Base-by-base conservation (phyloP, 805 yeast genomes). In the Middelhovenomyces tepae region DNA sequence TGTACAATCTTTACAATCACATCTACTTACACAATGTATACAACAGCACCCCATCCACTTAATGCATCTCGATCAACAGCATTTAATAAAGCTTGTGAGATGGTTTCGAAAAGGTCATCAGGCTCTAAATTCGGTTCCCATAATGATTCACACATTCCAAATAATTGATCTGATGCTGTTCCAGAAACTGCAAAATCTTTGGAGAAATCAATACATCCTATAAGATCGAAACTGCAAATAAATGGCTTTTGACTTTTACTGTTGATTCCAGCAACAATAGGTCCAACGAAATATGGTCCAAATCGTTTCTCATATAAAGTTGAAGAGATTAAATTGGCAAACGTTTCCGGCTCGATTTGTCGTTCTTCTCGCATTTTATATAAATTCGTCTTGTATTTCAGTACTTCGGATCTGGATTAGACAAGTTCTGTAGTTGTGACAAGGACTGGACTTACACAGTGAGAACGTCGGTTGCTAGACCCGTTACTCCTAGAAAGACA, bases 31-130 rank as follows among this genome's bases (percentile, higher is more conserved):
- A 91, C 74, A 35, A 91, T 65, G 60, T 89, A 89, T 16, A 91
- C 97, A 11, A 84, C 81, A 6, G 94, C 95, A 51, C 98, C 98
- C 95, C 96, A 91, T 45, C 99, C 99, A 19, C 94, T 78, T 38
- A 91, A 68, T 4, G 96, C 94, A 60, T 91, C 98, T 68, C 98
- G 81, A 60, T 91, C 98, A 22, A 82, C 93, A 13, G 95, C 97
- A 56, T 82, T 85, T 65, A 91, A 65, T 39, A 91, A 65, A 1
- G 96, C 89, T 61, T 91, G 98, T 47, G 93, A 77, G 45, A 86
- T 81, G 25, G 97, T 89, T 60, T 91, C 97, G 54, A 91, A 91
- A 47, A 91, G 66, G 58, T 91, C 95, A 46, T 91, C 97, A 4
- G 97, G 86, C 56, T 75, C 96, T 47, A 93, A 67, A 51, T 82